Evolutionary conservation across 176 grass and related monocot species (phyloP).

Genomic region (Coix lacrymajobi): DNA sequence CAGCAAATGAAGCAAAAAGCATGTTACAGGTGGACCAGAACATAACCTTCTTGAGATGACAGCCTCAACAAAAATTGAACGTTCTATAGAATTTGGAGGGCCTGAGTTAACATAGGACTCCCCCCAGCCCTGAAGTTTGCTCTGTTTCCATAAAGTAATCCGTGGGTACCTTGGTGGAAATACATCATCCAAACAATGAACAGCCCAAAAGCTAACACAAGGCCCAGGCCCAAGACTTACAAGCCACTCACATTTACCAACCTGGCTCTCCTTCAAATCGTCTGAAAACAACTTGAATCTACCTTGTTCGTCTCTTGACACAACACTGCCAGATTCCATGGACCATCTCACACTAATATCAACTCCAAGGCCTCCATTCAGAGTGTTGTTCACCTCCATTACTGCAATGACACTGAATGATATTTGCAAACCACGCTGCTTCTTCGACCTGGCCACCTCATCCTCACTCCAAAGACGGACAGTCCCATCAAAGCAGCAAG

Average conservation of each 20-base stretch:
- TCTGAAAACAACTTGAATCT: slow-evolving; percentile 52
- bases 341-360: slow-evolving; percentile 79
- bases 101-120: slow-evolving; percentile 26
- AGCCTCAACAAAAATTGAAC: slow-evolving; percentile 57
- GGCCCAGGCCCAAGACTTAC: slow-evolving; percentile 55
- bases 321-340: slow-evolving; percentile 45
- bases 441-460: slow-evolving; percentile 44
- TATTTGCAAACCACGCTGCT: slow-evolving; percentile 33
- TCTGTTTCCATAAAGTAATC: slow-evolving; percentile 72
- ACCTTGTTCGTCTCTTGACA: slow-evolving; percentile 43
- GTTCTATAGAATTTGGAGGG: slow-evolving; percentile 21
- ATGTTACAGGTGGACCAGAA: slow-evolving; percentile 62
- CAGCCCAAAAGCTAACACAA: slow-evolving; percentile 65
- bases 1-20: slow-evolving; percentile 80
- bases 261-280: slow-evolving; percentile 30
- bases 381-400: slow-evolving; percentile 67
- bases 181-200: slow-evolving; percentile 86
- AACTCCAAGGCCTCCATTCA: slow-evolving; percentile 67
- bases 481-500: slow-evolving; percentile 78
- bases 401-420: slow-evolving; percentile 70
- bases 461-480: slow-evolving; percentile 74
- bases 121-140: slow-evolving; percentile 30
- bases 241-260: slow-evolving; percentile 91
- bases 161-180: slow-evolving; percentile 75
- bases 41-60: slow-evolving; percentile 50